phyloP scores from a whole-genome alignment of 2,329 filamentous ascomycete species.

The Dactylellina leptospora region DNA sequence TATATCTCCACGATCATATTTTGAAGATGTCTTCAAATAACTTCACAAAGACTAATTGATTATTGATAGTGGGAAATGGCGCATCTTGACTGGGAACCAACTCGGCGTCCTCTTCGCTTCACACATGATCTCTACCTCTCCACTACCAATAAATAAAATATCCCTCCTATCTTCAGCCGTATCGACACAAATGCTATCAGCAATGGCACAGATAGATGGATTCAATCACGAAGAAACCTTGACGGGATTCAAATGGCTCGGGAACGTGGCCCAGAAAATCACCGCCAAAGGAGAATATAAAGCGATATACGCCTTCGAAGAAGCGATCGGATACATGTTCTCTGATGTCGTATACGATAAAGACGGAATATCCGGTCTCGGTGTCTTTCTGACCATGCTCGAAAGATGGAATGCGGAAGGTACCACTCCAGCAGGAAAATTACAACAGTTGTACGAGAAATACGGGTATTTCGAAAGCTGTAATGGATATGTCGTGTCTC shows the following conservation, averaged over 20 bases:
- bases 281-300: constrained; percentile 65
- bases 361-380: constrained; percentile 70
- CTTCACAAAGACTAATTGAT: neutral
- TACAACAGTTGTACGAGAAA: constrained; percentile 67
- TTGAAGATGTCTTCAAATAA: neutral
- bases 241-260: constrained; percentile 75
- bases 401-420: constrained; percentile 64
- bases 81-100: constrained; percentile 72
- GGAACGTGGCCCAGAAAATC: constrained; percentile 67
- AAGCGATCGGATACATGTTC: constrained; percentile 75
- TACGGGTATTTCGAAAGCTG: constrained; percentile 71
- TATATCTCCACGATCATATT: constrained; percentile 57
- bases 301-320: constrained; percentile 70
- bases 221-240: constrained; percentile 70
- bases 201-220: constrained; percentile 67
- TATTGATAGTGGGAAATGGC: constrained; percentile 64
- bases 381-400: constrained; percentile 65
- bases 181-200: constrained; percentile 70
- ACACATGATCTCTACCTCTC: constrained; percentile 64
- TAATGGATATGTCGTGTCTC: constrained; percentile 72
- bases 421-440: constrained; percentile 68
- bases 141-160: constrained; percentile 59
- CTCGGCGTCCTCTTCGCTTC: constrained; percentile 70
- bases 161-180: constrained; percentile 72
- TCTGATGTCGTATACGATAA: constrained; percentile 71